Conservation (phyloP, 2,329 filamentous ascomycete genomes). For the Penicillium sp. region DNA sequence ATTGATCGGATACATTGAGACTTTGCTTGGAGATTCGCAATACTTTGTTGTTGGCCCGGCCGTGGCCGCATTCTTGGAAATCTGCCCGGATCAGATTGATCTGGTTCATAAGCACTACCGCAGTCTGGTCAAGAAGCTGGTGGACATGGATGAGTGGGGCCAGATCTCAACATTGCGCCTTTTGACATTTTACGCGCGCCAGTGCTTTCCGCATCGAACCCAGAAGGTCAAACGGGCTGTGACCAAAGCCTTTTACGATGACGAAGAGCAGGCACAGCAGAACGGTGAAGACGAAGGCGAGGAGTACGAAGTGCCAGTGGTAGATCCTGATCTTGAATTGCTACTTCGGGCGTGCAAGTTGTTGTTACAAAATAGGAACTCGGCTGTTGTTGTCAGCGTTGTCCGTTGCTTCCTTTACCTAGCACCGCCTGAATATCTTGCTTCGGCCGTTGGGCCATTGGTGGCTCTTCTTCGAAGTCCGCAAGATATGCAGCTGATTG, state of each 20-base stretch:
- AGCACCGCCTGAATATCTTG: conserved; percentile 74
- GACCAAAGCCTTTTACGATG: conserved; percentile 79
- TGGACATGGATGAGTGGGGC: conserved; percentile 99
- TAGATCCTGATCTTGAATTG: conserved; percentile 81
- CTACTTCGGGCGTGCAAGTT: conserved; percentile 77
- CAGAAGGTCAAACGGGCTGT: conserved; percentile 57
- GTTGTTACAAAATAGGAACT: conserved; percentile 89
- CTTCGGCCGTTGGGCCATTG: conserved; percentile 75
- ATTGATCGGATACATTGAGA: conserved; percentile 76
- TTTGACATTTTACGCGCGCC: conserved; percentile 80
- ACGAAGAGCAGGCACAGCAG: conserved; percentile 52
- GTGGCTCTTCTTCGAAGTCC: conserved; percentile 81
- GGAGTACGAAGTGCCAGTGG: conserved; percentile 57
- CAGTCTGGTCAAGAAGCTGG: conserved; percentile 79
- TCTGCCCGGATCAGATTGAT: conserved; percentile 85
- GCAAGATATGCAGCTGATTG: conserved; percentile 84
- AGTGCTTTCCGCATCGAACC: conserved; percentile 76
- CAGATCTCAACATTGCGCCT: conserved; percentile 81
- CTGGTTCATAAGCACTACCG: conserved; percentile 90
- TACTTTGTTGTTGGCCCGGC: conserved; percentile 97
- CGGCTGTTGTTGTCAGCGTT: conserved; percentile 86
- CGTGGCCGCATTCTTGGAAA: conserved; percentile 81
- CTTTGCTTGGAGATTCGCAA: conserved; percentile 82
- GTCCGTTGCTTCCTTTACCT: conserved; percentile 82
- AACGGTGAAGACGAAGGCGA: conserved; percentile 46